These are phyloP conservation scores for Penicillium flavigenum DNA, from an alignment of 495 filamentous ascomycete genomes.

Conservation along the genomic window DNA sequence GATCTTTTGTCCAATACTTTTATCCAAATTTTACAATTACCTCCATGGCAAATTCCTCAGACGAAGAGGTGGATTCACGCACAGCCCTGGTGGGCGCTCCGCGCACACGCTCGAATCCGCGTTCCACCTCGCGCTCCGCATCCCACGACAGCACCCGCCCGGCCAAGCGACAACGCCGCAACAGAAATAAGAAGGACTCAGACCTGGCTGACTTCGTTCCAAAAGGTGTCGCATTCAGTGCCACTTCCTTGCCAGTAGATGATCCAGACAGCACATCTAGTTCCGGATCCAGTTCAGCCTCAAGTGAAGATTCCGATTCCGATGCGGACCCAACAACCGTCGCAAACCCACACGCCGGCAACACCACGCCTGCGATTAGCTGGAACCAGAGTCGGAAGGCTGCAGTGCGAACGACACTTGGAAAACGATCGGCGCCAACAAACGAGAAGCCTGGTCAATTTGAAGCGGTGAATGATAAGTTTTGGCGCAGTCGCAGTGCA, in stretches of 20 bases:
- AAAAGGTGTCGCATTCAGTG: conserved; percentile 40
- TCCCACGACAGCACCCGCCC: conserved; percentile 31
- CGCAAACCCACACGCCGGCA: conserved; percentile 28
- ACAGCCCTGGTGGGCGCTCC: conserved; percentile 40
- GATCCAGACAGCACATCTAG: conserved; percentile 39
- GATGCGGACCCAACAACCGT: conserved; percentile 14
- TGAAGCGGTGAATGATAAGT: conserved; percentile 41
- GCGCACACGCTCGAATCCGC: conserved; percentile 23
- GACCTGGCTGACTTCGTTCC: conserved; percentile 42
- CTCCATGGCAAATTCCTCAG: conserved; percentile 17
- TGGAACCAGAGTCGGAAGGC: conserved; percentile 44
- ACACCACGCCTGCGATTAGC: conserved; percentile 35
- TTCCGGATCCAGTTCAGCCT: conserved; percentile 30
- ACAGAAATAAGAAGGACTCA: conserved; percentile 21
- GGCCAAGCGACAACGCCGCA: conserved; percentile 34
- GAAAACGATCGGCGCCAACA: conserved; percentile 21
- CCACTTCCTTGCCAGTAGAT: conserved; percentile 35
- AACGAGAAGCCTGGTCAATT: conserved; percentile 27
- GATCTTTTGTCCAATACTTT: not conserved
- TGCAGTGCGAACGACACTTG: conserved; percentile 38
- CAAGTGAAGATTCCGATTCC: conserved; percentile 18
- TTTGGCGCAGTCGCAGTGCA: conserved; percentile 42
- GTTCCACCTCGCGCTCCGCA: conserved; percentile 22
- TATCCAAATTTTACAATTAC: not conserved
- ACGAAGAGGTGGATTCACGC: conserved; percentile 45